These are phyloP conservation scores for Thielaviopsis populi DNA, from an alignment of 2,329 filamentous ascomycete species.

Conservation along the genomic window DNA sequence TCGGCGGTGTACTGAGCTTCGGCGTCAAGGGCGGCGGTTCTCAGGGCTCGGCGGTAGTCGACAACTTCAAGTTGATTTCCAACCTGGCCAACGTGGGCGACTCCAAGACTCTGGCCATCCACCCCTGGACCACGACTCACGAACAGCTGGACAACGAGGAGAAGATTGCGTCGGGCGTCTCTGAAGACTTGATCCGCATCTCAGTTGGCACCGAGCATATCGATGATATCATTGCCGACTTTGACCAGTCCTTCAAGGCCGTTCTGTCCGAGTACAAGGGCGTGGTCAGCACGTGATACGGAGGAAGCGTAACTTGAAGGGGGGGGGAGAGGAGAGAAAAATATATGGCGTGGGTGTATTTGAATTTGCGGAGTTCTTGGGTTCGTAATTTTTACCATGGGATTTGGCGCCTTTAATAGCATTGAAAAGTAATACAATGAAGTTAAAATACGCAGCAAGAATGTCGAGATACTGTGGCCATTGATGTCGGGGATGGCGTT, in stretches of 20 bases:
- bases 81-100: slow-evolving; percentile 95
- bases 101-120: slow-evolving; percentile 85
- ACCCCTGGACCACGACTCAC: slow-evolving; percentile 91
- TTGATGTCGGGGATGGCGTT: too few species aligned
- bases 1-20: slow-evolving; percentile 82
- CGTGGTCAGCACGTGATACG: not conserved
- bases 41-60: slow-evolving; percentile 79
- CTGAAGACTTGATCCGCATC: slow-evolving; percentile 75
- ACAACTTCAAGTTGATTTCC: slow-evolving; percentile 86
- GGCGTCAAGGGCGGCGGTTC: slow-evolving; percentile 76
- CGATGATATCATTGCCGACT: slow-evolving; percentile 92
- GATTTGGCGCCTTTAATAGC: not conserved
- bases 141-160: slow-evolving; percentile 79
- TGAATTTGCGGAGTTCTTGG: not conserved
- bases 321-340: slow-evolving; percentile 25
- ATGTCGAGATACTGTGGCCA: too few species aligned
- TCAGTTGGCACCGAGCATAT: slow-evolving; percentile 94
- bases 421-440: not conserved
- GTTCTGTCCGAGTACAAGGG: slow-evolving; percentile 22
- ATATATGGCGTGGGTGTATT: not conserved
- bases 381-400: not conserved
- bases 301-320: not conserved
- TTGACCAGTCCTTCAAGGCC: slow-evolving; percentile 72
- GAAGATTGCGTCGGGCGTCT: slow-evolving; percentile 60
- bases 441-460: not conserved